Percentiles rank a stretch among this genome's conserved stretches.
These are phyloP conservation scores for Solanum infundibuliforme DNA, from an alignment of 257 asterid genomes.

Conservation along the genomic window DNA sequence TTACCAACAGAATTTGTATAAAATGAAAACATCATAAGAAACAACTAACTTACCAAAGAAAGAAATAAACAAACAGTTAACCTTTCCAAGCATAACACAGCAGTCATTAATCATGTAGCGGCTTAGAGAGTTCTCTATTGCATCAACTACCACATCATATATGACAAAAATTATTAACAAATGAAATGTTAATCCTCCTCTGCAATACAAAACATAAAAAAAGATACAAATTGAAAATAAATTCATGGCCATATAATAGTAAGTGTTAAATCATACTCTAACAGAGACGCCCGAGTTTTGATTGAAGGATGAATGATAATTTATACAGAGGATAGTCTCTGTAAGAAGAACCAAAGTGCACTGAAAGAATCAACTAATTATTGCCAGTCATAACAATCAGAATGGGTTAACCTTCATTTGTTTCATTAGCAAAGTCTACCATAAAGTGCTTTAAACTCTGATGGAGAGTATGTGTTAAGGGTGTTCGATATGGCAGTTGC, in stretches of 20 bases:
- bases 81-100: slow-evolving; percentile 85
- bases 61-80: not conserved
- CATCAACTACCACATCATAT: slow-evolving; percentile 87
- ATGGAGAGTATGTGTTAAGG: not conserved
- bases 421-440: not conserved
- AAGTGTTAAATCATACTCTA: too few relatives aligned
- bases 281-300: not conserved
- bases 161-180: slow-evolving; percentile 21
- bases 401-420: not conserved
- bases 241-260: not conserved
- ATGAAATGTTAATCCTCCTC: slow-evolving; percentile 4
- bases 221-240: not conserved
- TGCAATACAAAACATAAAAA: not conserved
- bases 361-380: not conserved
- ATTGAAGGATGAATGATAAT: not conserved
- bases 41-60: not conserved
- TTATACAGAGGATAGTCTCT: too few relatives aligned
- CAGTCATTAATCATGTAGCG: slow-evolving; percentile 95
- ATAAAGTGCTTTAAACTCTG: not conserved
- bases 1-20: not conserved
- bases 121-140: slow-evolving; percentile 86
- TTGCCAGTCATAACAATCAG: not conserved
- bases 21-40: not conserved
- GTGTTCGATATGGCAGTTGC: not conserved
- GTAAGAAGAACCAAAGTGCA: not conserved